A percentile compares a stretch with the other conserved stretches of the same genome.
Evolutionary conservation across 2,329 filamentous ascomycete species (phyloP).

Genomic region (Penicillium digitatum): DNA sequence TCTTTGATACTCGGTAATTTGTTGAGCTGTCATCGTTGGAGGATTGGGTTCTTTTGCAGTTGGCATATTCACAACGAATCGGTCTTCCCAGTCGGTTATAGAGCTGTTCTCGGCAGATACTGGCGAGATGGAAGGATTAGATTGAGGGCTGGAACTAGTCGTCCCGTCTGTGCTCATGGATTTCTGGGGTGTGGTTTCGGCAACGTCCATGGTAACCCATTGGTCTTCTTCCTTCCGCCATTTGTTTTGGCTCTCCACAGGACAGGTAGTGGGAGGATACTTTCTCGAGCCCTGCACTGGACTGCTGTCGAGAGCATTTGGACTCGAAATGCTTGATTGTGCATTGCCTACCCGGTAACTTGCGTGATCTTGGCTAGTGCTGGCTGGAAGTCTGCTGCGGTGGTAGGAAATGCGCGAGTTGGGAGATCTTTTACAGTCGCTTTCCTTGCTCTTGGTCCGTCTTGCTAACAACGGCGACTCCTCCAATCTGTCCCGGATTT

Average conservation of each 20-base stretch:
- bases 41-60: slow-evolving; percentile 43
- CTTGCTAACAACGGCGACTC: slow-evolving; percentile 19
- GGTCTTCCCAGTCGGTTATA: slow-evolving; percentile 38
- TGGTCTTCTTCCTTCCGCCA: slow-evolving; percentile 36
- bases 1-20: slow-evolving; percentile 40
- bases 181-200: slow-evolving; percentile 21
- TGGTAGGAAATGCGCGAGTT: slow-evolving; percentile 19
- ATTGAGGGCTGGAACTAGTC: slow-evolving; percentile 27
- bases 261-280: slow-evolving; percentile 6
- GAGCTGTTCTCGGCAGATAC: slow-evolving; percentile 31
- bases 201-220: slow-evolving; percentile 32
- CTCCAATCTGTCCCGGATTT: slow-evolving; percentile 26
- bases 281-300: slow-evolving; percentile 18
- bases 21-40: slow-evolving; percentile 37
- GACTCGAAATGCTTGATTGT: slow-evolving; percentile 38
- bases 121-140: slow-evolving; percentile 29
- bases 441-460: slow-evolving; percentile 18
- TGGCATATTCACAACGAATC: slow-evolving; percentile 45
- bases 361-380: slow-evolving; percentile 4
- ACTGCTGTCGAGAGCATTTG: slow-evolving; percentile 27
- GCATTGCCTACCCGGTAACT: slow-evolving; percentile 30
- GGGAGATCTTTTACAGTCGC: slow-evolving; percentile 20
- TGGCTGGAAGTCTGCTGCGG: slow-evolving; percentile 15
- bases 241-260: slow-evolving; percentile 21
- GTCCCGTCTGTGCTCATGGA: slow-evolving; percentile 20